These are phyloP conservation scores for Aureobasidium musti DNA, from an alignment of 2,329 filamentous ascomycete species.

Conservation along the genomic window DNA sequence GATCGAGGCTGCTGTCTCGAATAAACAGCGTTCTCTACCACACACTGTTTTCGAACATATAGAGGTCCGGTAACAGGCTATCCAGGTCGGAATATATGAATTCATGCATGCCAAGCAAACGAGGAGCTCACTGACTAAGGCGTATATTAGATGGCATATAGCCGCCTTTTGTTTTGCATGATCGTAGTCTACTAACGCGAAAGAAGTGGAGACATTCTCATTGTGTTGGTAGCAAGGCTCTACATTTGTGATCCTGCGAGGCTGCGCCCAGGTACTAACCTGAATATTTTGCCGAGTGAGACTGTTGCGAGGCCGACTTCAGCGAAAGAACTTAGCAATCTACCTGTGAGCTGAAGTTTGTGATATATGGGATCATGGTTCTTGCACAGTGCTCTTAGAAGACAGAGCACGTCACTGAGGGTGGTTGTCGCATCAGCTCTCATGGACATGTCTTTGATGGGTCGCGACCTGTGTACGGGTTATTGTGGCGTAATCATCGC, in stretches of 20 bases:
- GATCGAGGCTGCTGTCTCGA: neutral
- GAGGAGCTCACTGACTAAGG: neutral
- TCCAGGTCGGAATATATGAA: neutral
- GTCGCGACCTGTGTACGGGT: too few relatives aligned
- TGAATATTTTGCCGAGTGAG: neutral
- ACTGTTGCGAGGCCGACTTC: neutral
- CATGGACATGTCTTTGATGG: too few relatives aligned
- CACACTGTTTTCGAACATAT: neutral
- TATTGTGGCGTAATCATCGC: too few relatives aligned
- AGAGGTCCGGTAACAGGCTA: neutral
- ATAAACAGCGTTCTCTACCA: neutral
- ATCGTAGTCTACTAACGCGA: neutral
- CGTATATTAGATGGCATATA: neutral
- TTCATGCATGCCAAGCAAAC: conserved; percentile 5
- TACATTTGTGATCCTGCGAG: neutral
- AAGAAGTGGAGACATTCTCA: neutral
- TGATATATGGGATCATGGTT: too few relatives aligned
- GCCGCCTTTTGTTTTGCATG: neutral
- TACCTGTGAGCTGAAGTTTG: neutral
- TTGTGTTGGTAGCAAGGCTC: neutral
- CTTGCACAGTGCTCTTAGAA: too few relatives aligned
- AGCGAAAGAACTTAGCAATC: neutral
- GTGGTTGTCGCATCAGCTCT: too few relatives aligned
- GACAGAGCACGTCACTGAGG: too few relatives aligned
- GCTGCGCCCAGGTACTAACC: neutral